phyloP scores from a whole-genome alignment of 2,329 filamentous ascomycete genomes.

The Aspergillus ruber region DNA sequence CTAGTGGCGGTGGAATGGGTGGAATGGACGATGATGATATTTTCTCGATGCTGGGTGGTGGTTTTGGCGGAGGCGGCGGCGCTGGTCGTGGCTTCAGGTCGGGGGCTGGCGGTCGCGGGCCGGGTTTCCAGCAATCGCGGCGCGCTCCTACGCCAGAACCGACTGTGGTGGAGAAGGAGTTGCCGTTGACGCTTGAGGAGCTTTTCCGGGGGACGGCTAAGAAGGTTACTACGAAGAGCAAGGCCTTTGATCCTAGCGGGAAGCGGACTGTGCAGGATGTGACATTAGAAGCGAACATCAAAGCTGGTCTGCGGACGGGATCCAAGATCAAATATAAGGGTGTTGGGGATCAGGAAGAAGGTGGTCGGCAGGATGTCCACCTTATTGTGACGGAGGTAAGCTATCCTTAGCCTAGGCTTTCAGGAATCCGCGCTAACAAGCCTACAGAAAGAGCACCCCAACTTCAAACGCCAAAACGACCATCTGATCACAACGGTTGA shows the following conservation, averaged over 20 bases:
- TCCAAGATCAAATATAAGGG: slow-evolving; percentile 98
- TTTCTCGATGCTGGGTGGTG: slow-evolving; percentile 45
- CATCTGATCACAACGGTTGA: slow-evolving; percentile 74
- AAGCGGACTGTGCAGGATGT: slow-evolving; percentile 84
- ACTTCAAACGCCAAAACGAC: slow-evolving; percentile 82
- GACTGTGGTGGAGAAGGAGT: slow-evolving; percentile 77
- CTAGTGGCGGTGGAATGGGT: slow-evolving; percentile 46
- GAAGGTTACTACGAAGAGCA: slow-evolving; percentile 97
- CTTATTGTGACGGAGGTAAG: slow-evolving; percentile 91
- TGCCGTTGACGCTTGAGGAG: slow-evolving; percentile 80
- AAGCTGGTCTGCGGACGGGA: slow-evolving; percentile 89
- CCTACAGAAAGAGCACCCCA: slow-evolving; percentile 71
- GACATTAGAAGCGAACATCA: slow-evolving; percentile 90
- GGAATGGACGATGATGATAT: slow-evolving; percentile 43
- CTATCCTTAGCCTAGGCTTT: background rate
- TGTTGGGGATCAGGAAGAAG: slow-evolving; percentile 96
- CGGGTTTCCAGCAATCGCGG: slow-evolving; percentile 20
- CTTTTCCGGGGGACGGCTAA: slow-evolving; percentile 81
- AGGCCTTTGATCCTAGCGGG: slow-evolving; percentile 77
- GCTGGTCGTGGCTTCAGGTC: slow-evolving; percentile 27
- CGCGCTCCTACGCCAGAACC: slow-evolving; percentile 66
- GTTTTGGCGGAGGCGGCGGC: slow-evolving; percentile 38
- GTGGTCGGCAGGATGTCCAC: slow-evolving; percentile 89
- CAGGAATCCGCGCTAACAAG: background rate
- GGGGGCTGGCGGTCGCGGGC: slow-evolving; percentile 19